Percentiles rank a stretch among this genome's conserved stretches.
Evolutionary conservation across 2,329 filamentous ascomycete genomes (phyloP).

Genomic region (Epichloe glyceriae): DNA sequence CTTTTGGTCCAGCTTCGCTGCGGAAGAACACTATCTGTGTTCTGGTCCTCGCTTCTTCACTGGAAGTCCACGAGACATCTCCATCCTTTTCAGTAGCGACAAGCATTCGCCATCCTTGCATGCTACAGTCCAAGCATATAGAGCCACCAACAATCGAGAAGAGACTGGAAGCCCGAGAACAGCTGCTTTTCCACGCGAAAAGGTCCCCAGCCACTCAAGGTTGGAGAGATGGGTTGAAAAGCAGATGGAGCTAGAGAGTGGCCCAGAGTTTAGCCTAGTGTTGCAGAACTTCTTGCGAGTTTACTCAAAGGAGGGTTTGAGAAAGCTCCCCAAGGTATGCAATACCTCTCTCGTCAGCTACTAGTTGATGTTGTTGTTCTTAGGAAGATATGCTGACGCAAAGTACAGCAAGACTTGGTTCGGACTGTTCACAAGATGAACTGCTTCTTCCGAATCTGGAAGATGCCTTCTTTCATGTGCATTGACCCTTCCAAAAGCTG

Average conservation of each 20-base stretch:
- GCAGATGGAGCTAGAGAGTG: conserved; percentile 22
- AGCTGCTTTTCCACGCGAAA: conserved; percentile 24
- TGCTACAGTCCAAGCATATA: conserved; percentile 26
- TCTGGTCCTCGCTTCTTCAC: conserved; percentile 23
- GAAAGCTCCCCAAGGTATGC: conserved; percentile 27
- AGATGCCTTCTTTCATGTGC: conserved; percentile 28
- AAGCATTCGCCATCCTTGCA: conserved; percentile 25
- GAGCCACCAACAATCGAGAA: conserved; percentile 17
- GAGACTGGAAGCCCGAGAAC: conserved; percentile 19
- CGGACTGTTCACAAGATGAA: conserved; percentile 32
- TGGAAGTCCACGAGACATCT: conserved; percentile 23
- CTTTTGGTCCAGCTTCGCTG: conserved; percentile 23
- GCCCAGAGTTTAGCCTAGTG: conserved; percentile 19
- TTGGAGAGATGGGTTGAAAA: conserved; percentile 26
- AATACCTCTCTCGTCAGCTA: background rate
- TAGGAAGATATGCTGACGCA: conserved; percentile 7
- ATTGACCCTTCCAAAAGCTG: conserved; percentile 25
- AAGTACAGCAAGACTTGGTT: conserved; percentile 28
- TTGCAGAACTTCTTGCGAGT: conserved; percentile 25
- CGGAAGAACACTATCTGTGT: conserved; percentile 21
- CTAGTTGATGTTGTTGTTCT: background rate
- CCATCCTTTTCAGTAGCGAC: conserved; percentile 23
- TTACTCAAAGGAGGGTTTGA: conserved; percentile 21
- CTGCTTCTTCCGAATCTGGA: conserved; percentile 38
- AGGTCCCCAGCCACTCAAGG: conserved; percentile 21